Base-by-base conservation (phyloP, 495 filamentous ascomycete species). In the Aspergillus ellipticus region DNA sequence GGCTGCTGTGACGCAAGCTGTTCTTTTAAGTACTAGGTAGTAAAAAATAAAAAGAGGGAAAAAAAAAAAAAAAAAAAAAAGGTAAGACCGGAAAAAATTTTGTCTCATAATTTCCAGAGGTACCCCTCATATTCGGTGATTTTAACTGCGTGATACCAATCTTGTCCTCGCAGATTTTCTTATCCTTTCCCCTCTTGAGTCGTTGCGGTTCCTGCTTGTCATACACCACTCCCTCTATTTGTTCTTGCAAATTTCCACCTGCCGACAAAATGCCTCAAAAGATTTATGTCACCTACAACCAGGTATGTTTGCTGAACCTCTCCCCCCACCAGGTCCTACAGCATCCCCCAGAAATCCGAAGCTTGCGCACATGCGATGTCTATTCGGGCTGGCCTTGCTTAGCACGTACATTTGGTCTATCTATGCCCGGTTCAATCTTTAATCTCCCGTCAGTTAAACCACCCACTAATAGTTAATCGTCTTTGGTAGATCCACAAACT, bases 231-330 rank as follows among this genome's bases (percentile, higher is more conserved):
- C 29, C 4, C 15, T 45, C 33, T 43, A 33, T 57, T 29, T 8
- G 1, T 13, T 24, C 8, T 51, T n/a, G 16, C 53, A 22, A 21
- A 6, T 49, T 42, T 55, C 11, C 13, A 39, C 35, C 5, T 37
- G 37, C 48, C 57, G 55, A 53, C 73, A 85, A 68, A 7, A 96
- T 96, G 89, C 82, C 90, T 50, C 81, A 93, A 71, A 96, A 96
- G 69, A 71, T 92, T 65, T 97, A 96, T 74, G 86, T 96, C 69
- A 95, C 92, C 55, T 97, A 97, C 71, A 97, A 96, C 71, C 83
- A 96, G 85, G 90, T 92, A 79, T 70, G 81, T 64, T 51, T 37
- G n/a, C 54, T 29, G 31, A 54, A 31, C 29, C 33, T 49, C 33
- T 48, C 15, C 21, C 29, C 17, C 3, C 21, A 7, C 50, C 42